Percentiles rank a stretch among this genome's conserved stretches.
phyloP scores from a whole-genome alignment of 768 basidiomycete species.

The Mycena polygramma region DNA sequence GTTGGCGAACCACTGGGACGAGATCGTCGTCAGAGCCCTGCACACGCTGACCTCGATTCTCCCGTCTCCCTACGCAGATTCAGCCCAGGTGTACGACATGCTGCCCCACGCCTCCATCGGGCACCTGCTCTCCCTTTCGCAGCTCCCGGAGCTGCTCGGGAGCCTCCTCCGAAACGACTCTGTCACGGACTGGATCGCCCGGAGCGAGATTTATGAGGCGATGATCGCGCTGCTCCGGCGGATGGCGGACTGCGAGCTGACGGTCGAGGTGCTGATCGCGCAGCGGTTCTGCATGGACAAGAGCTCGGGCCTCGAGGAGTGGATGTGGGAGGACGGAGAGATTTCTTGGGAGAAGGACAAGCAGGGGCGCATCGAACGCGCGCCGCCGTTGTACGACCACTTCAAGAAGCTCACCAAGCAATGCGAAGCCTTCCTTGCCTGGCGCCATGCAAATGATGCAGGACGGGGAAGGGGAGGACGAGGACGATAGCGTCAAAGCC shows the following conservation, averaged over 20 bases:
- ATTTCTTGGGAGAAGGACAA: conserved; percentile 55
- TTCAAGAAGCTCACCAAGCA: conserved; percentile 68
- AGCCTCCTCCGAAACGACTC: conserved; percentile 68
- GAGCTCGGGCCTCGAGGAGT: conserved; percentile 58
- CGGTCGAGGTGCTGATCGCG: conserved; percentile 58
- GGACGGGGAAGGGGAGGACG: conserved; percentile 44
- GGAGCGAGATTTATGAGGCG: conserved; percentile 61
- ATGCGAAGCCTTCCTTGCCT: conserved; percentile 61
- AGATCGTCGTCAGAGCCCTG: conserved; percentile 53
- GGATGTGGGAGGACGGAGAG: conserved; percentile 62
- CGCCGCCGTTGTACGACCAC: conserved; percentile 60
- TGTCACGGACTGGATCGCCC: conserved; percentile 64
- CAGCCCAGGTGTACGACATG: conserved; percentile 60
- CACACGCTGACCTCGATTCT: conserved; percentile 55
- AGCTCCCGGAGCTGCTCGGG: conserved; percentile 60
- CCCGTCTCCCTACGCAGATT: conserved; percentile 60
- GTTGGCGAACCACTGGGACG: conserved; percentile 54
- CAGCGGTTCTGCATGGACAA: conserved; percentile 53
- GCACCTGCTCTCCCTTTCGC: conserved; percentile 57
- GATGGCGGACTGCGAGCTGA: conserved; percentile 66
- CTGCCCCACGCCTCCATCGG: conserved; percentile 62
- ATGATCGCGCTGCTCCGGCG: conserved; percentile 61
- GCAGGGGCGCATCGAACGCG: conserved; percentile 48
- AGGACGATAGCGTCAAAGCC: conserved; percentile 59
- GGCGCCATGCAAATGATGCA: conserved; percentile 60